Base-by-base conservation (phyloP, 2,329 filamentous ascomycete species). In the Plectosphaerella cucumerina region DNA sequence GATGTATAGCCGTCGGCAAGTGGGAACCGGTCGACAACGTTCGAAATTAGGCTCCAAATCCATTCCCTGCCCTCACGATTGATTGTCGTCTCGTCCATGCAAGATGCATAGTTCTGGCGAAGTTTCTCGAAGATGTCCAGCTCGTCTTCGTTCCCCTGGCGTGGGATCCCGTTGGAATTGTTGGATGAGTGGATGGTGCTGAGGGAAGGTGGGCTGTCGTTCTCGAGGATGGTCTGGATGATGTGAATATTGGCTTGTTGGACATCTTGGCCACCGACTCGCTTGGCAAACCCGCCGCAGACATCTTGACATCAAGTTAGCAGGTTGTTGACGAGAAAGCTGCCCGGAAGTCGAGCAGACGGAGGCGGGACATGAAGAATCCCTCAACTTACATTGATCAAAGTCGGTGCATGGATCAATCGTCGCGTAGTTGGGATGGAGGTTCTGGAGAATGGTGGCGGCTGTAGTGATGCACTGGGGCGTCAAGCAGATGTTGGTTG, bases 351-450 rank as follows among this genome's bases (percentile, higher is more conserved):
- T 42, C 39, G 2, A 12, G n/a, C n/a, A 42, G 9, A 18, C 20
- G 5, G 17, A 20, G 39, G 15, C 8, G 35, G 17, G 35, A 39
- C 35, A n/a, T n/a, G n/a, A 31, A 4, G 6, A 3, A 31, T 4
- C 26, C 6, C 12, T n/a, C n/a, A n/a, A n/a, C 26, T 8, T 42
- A 42, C 39, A 42, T 17, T 84, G 73, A 53, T 87, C 82, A 53
- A 90, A 90, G 59, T 88, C 68, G n/a, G 73, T 77, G 59, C 86
- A 90, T 2, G 86, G 80, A 61, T 89, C 84, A 35, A 89, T 70
- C 3, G 80, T 66, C 52, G 79, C 72, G 64, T 87, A 84, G 35
- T 31, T 33, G 37, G 14, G 37, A 17, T 31, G 21, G 14, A 47
- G 34, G 17, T 47, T 21, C 14, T 39, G 45, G 21, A 44, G 22